Percentiles rank a stretch among this genome's conserved stretches.
phyloP scores from a whole-genome alignment of 2,329 filamentous ascomycete genomes.

The Sclerotinia glacialis region DNA sequence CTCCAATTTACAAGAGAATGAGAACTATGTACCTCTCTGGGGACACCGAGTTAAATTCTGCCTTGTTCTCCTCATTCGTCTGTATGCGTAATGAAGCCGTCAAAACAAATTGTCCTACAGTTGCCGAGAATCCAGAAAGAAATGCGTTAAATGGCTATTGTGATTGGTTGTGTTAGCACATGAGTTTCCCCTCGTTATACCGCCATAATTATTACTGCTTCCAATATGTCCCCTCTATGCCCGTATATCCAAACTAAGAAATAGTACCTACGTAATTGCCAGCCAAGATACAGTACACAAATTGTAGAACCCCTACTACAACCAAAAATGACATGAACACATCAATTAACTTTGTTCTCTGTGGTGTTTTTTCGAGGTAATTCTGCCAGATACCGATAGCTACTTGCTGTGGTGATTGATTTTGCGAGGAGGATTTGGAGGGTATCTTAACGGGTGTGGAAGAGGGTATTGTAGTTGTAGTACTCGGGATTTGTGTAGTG shows the following conservation, averaged over 20 bases:
- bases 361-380: conserved; percentile 78
- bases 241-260: background rate
- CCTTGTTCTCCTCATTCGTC: conserved; percentile 78
- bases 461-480: conserved; percentile 32
- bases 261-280: conserved; percentile 81
- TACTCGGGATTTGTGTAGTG: conserved; percentile 22
- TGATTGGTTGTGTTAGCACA: conserved; percentile 9
- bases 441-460: conserved; percentile 34
- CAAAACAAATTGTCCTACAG: conserved; percentile 95
- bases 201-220: background rate
- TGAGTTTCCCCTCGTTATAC: background rate
- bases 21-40: conserved; percentile 65
- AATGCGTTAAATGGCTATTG: conserved; percentile 95
- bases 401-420: conserved; percentile 50
- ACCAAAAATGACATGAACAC: conserved; percentile 86
- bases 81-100: conserved; percentile 86
- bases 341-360: conserved; percentile 89
- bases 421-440: conserved; percentile 32
- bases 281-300: conserved; percentile 84
- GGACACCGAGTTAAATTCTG: conserved; percentile 71
- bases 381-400: conserved; percentile 68
- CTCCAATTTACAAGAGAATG: background rate
- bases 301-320: conserved; percentile 83
- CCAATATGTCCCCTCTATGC: conserved; percentile 14
- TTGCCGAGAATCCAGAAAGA: conserved; percentile 88